phyloP scores from a whole-genome alignment of 768 basidiomycete genomes.

The Boletus sensibilis region DNA sequence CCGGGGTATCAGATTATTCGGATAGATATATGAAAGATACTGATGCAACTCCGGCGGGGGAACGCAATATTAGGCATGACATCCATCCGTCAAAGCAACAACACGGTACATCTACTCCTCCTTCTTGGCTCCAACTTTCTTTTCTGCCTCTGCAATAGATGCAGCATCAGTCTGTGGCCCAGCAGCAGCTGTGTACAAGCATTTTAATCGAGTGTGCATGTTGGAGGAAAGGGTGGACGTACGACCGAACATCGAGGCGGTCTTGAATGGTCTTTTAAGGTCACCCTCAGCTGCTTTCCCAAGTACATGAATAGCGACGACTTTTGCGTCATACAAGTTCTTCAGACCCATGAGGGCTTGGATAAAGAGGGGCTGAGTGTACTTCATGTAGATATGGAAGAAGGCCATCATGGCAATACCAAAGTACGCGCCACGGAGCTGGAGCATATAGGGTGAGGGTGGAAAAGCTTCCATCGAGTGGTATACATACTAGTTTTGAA shows the following conservation, averaged over 20 bases:
- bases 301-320: slow-evolving; percentile 77
- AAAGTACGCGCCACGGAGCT: slow-evolving; percentile 68
- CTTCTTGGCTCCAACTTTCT: slow-evolving; percentile 77
- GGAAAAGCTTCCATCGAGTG: slow-evolving; percentile 16
- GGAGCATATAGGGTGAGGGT: neutral
- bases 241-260: slow-evolving; percentile 72
- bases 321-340: slow-evolving; percentile 82
- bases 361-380: slow-evolving; percentile 95
- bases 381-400: slow-evolving; percentile 93
- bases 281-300: slow-evolving; percentile 82
- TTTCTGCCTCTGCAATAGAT: slow-evolving; percentile 85
- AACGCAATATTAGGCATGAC: slow-evolving; percentile 5
- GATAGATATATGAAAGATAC: slow-evolving; percentile 15
- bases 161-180: slow-evolving; percentile 87
- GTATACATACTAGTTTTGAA: slow-evolving; percentile 67
- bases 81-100: slow-evolving; percentile 23
- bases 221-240: slow-evolving; percentile 20
- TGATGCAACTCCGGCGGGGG: neutral
- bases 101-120: slow-evolving; percentile 50
- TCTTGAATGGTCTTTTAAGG: slow-evolving; percentile 87
- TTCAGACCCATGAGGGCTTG: slow-evolving; percentile 96
- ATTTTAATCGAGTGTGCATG: neutral
- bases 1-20: neutral
- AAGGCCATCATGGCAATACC: slow-evolving; percentile 86
- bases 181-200: slow-evolving; percentile 39